A percentile compares a stretch with the other conserved stretches of the same genome.
Conservation (phyloP, 805 yeast species). For the Blastobotrys terrestris region DNA sequence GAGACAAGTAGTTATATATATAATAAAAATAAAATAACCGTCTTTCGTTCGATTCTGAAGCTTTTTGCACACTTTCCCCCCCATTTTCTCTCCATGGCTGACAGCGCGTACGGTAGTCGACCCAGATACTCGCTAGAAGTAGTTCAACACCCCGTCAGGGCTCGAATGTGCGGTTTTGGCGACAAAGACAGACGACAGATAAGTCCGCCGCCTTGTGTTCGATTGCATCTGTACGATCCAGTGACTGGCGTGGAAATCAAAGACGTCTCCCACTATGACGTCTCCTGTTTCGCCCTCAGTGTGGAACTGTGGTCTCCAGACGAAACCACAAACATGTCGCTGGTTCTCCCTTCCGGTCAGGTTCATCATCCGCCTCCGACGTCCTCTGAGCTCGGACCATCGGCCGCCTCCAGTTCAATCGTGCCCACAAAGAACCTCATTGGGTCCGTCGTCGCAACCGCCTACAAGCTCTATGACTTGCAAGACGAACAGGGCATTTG, state of each 20-base stretch:
- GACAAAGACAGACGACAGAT: constrained; percentile 33
- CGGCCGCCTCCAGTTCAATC: background rate
- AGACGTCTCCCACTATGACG: constrained; percentile 25
- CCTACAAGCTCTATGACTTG: constrained; percentile 35
- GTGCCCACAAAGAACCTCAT: constrained; percentile 31
- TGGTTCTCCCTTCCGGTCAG: constrained; percentile 12
- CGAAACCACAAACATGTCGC: constrained; percentile 23
- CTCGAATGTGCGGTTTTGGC: constrained; percentile 44
- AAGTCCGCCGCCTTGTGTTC: constrained; percentile 30
- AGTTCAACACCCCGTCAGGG: constrained; percentile 40
- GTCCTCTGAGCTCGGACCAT: background rate
- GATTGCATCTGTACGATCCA: constrained; percentile 20
- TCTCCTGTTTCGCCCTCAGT: constrained; percentile 32
- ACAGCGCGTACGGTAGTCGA: background rate
- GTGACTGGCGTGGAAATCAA: constrained; percentile 24
- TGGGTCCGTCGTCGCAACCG: constrained; percentile 37
- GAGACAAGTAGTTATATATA: background rate
- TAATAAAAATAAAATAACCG: background rate
- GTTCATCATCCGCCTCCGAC: constrained; percentile 12
- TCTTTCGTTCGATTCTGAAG: too few relatives aligned
- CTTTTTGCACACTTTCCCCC: background rate
- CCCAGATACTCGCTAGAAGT: constrained; percentile 24
- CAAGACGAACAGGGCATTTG: constrained; percentile 35
- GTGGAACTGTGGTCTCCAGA: constrained; percentile 39
- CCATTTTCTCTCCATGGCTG: background rate